Evolutionary conservation across 2,329 filamentous ascomycete genomes (phyloP).

Genomic region (Apiospora hydei): DNA sequence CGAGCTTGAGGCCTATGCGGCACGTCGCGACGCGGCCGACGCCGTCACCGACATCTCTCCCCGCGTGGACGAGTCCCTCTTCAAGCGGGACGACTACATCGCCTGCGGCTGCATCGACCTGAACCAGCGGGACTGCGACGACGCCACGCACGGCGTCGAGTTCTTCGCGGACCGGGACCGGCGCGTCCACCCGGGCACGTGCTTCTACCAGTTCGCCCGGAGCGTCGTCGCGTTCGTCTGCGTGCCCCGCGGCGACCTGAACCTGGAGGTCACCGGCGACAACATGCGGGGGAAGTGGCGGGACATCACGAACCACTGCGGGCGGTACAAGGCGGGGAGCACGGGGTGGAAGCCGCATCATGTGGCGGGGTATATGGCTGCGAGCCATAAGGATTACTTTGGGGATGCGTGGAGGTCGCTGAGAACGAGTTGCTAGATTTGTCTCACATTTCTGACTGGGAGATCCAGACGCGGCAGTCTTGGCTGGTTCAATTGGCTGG

Average conservation of each 20-base stretch:
- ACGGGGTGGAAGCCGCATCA: not conserved
- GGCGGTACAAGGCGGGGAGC: not conserved
- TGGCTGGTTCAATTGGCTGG: too few species aligned
- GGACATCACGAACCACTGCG: not conserved
- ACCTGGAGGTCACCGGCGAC: rapidly evolving
- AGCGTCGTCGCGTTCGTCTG: conserved; percentile 1
- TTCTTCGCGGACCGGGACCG: not conserved
- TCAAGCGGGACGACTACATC: not conserved
- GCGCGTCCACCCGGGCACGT: not conserved
- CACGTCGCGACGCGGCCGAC: not conserved
- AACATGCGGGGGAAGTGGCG: not conserved
- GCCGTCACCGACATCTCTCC: not conserved
- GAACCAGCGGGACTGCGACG: not conserved
- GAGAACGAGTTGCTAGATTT: not conserved
- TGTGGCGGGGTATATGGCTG: not conserved
- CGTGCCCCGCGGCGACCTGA: not conserved
- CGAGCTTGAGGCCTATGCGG: not conserved
- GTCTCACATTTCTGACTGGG: too few species aligned
- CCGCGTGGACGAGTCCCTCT: not conserved
- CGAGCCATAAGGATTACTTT: not conserved
- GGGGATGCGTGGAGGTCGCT: not conserved
- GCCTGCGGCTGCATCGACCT: conserved; percentile 1
- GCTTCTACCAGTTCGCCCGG: not conserved
- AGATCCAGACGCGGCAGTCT: too few species aligned
- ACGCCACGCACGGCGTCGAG: not conserved